phyloP scores from a whole-genome alignment of 192 early-diverging fungal species.

The Dissophora globulifera region DNA sequence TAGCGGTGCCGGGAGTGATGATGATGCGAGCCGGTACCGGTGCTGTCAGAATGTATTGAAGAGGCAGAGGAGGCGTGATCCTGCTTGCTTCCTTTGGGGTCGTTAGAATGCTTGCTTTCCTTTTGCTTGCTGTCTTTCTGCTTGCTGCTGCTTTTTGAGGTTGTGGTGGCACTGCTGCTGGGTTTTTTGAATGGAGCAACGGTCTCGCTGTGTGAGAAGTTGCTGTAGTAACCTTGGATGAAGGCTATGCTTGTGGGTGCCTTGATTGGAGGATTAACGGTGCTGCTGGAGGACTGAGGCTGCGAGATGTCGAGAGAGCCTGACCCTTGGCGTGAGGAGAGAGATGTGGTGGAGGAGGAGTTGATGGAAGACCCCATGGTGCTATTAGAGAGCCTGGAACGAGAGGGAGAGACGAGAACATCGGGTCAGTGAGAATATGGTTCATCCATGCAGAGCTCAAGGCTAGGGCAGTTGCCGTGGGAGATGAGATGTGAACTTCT shows the following conservation, averaged over 20 bases:
- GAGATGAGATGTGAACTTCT: not conserved
- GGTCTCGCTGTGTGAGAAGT: no score
- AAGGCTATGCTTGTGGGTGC: not conserved
- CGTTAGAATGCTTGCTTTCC: no score
- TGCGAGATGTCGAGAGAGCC: not conserved
- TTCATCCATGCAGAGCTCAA: not conserved
- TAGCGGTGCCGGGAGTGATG: no score
- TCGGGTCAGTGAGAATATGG: not conserved
- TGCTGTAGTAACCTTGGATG: no score
- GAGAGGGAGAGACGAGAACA: not conserved
- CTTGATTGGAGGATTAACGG: not conserved
- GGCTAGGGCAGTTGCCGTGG: not conserved
- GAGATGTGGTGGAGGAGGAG: not conserved
- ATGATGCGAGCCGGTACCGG: no score
- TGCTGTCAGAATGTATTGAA: not conserved
- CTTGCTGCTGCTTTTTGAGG: no score
- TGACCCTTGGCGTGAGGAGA: not conserved
- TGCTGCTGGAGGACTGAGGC: not conserved
- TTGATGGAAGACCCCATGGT: no score
- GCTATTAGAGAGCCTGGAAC: not conserved
- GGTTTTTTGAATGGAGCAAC: not conserved
- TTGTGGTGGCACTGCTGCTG: not conserved
- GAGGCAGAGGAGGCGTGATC: not conserved
- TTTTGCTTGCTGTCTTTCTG: no score
- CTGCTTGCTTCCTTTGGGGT: constrained; percentile 5